Percentiles rank a stretch among this genome's conserved stretches.
Evolutionary conservation across 2,329 filamentous ascomycete species (phyloP).

Genomic region (Emmonsiellopsis sp.): DNA sequence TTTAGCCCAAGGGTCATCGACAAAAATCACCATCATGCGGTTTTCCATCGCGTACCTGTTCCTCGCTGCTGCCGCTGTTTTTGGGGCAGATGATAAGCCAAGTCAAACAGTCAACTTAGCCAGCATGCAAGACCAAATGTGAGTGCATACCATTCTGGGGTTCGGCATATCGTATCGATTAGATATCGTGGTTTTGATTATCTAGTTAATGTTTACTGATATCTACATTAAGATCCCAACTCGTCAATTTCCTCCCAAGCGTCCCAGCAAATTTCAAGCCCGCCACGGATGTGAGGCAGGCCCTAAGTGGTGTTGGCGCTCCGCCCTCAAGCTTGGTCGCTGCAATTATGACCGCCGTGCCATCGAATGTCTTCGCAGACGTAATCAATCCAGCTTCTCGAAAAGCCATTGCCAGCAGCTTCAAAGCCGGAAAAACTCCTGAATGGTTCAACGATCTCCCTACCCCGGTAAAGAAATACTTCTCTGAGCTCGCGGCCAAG

Average conservation of each 20-base stretch:
- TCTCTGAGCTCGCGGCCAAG: constrained; percentile 6
- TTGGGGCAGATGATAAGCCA: background rate
- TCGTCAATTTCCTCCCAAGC: background rate
- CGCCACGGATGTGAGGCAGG: background rate
- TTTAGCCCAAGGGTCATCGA: background rate
- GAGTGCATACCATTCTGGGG: background rate
- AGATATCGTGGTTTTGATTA: too few species aligned
- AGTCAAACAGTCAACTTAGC: background rate
- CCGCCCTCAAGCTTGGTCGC: constrained; percentile 19
- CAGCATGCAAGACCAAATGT: background rate
- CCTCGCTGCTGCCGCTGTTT: background rate
- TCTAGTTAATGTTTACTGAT: background rate
- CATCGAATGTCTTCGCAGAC: constrained; percentile 21
- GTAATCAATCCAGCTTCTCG: constrained; percentile 21
- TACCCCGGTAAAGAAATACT: constrained; percentile 22
- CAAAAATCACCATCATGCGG: background rate
- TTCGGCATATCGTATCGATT: too few species aligned
- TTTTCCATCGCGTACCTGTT: background rate
- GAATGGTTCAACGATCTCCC: constrained; percentile 24
- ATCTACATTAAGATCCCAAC: background rate
- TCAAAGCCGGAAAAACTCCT: constrained; percentile 23
- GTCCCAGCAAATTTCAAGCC: background rate
- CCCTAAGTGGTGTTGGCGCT: background rate
- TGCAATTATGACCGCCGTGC: constrained; percentile 23
- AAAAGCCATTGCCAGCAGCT: constrained; percentile 21